These are phyloP conservation scores for Kluyveromyces wickerhamii DNA, from an alignment of 805 yeast species.

Conservation along the genomic window DNA sequence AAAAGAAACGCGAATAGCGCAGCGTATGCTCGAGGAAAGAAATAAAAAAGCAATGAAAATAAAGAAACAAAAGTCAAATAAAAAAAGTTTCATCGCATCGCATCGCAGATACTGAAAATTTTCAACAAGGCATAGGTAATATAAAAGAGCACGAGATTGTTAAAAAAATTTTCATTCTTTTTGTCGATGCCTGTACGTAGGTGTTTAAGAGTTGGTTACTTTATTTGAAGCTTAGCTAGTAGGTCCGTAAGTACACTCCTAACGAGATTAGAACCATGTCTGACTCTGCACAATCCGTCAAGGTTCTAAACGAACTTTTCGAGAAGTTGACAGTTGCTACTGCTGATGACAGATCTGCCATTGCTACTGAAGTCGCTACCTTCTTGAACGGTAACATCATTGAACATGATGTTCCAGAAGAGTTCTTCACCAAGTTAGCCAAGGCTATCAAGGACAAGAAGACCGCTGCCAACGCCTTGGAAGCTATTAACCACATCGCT, in stretches of 20 bases:
- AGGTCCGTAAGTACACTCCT: conserved; percentile 1
- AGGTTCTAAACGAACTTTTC: conserved; percentile 91
- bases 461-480: conserved; percentile 71
- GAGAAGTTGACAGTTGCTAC: conserved; percentile 85
- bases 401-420: conserved; percentile 95
- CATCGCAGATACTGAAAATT: conserved; percentile 2
- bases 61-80: background rate
- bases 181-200: conserved; percentile 2
- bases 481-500: conserved; percentile 81
- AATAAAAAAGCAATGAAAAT: no score
- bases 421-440: conserved; percentile 72
- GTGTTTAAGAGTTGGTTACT: background rate
- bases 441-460: conserved; percentile 77
- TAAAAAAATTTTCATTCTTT: conserved; percentile 4
- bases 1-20: no score
- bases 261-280: conserved; percentile 27
- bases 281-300: conserved; percentile 41
- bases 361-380: conserved; percentile 83
- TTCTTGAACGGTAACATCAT: conserved; percentile 95
- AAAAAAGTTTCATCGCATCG: background rate
- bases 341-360: conserved; percentile 71
- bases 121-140: conserved; percentile 1
- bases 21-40: no score
- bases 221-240: background rate
- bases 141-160: conserved; percentile 6